Conservation (phyloP, 305 asterid species). For the Fraxinus sp. region DNA sequence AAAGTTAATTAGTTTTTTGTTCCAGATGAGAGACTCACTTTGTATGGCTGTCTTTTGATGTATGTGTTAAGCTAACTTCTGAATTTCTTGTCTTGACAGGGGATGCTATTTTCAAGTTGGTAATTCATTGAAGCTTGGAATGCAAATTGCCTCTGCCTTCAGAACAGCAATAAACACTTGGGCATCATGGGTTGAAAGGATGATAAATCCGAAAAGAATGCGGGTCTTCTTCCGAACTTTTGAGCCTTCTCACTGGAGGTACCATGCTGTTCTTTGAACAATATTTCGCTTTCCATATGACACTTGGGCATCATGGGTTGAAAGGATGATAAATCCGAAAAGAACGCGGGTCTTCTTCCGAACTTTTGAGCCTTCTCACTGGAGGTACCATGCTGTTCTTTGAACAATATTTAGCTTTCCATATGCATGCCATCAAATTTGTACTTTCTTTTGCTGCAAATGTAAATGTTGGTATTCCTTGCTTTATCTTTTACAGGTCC, state of each 20-base stretch:
- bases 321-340: constrained; percentile 47
- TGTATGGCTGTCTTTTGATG: constrained; percentile 9
- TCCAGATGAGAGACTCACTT: neutral
- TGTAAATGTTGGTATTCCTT: neutral
- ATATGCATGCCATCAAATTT: neutral
- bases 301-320: constrained; percentile 15
- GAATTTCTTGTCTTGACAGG: constrained; percentile 49
- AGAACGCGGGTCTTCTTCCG: constrained; percentile 60
- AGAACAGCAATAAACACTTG: constrained; percentile 59
- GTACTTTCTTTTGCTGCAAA: neutral
- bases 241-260: too few species aligned
- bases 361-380: constrained; percentile 77
- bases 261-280: too few species aligned
- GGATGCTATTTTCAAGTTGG: constrained; percentile 77
- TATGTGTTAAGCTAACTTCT: constrained; percentile 22
- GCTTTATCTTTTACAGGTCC: neutral
- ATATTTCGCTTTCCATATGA: too few species aligned
- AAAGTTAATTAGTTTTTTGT: neutral
- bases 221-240: too few species aligned
- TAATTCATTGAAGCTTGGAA: constrained; percentile 49
- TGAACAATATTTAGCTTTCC: neutral
- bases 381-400: constrained; percentile 52
- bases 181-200: constrained; percentile 52
- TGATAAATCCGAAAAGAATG: too few species aligned
- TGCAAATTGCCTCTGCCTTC: constrained; percentile 59